These are phyloP conservation scores for Verticillium zaregamsianum DNA, from an alignment of 2,329 filamentous ascomycete genomes.

Conservation along the genomic window DNA sequence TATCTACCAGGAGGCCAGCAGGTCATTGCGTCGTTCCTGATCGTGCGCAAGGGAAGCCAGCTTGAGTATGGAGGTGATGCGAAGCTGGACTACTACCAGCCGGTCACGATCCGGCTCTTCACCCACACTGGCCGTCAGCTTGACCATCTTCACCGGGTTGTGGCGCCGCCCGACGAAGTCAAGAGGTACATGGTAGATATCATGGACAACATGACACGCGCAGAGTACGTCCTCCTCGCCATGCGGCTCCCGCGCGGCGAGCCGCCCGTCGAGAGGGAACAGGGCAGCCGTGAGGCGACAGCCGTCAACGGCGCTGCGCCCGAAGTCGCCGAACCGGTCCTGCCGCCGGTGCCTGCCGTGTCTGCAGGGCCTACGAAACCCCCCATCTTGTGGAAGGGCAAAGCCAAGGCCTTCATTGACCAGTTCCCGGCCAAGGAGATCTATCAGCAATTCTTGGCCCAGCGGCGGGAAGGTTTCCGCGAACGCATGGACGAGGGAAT, in stretches of 20 bases:
- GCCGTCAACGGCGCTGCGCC: background rate
- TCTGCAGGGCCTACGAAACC: conserved; percentile 8
- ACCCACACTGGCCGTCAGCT: conserved; percentile 51
- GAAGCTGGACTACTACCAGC: conserved; percentile 69
- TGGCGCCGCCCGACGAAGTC: conserved; percentile 61
- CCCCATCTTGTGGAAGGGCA: conserved; percentile 10
- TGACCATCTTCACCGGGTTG: conserved; percentile 56
- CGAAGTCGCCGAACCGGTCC: background rate
- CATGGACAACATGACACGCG: conserved; percentile 65
- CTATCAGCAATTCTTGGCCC: conserved; percentile 11
- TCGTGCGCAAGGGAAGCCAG: conserved; percentile 68
- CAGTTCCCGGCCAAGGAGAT: conserved; percentile 9
- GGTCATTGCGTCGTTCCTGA: conserved; percentile 71
- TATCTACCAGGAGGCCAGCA: conserved; percentile 54
- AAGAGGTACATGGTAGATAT: conserved; percentile 65
- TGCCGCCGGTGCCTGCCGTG: conserved; percentile 1
- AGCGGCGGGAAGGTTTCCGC: conserved; percentile 5
- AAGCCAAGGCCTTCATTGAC: conserved; percentile 8
- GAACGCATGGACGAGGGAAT: background rate
- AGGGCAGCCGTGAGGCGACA: conserved; percentile 7
- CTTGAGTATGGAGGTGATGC: conserved; percentile 62
- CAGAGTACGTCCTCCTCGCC: conserved; percentile 62
- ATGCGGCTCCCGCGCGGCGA: conserved; percentile 57
- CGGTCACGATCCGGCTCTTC: conserved; percentile 60
- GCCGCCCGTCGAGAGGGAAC: conserved; percentile 26